A percentile compares a stretch with the other conserved stretches of the same genome.
Conservation (phyloP, 768 basidiomycete genomes). For the Holtermannia corniformis region DNA sequence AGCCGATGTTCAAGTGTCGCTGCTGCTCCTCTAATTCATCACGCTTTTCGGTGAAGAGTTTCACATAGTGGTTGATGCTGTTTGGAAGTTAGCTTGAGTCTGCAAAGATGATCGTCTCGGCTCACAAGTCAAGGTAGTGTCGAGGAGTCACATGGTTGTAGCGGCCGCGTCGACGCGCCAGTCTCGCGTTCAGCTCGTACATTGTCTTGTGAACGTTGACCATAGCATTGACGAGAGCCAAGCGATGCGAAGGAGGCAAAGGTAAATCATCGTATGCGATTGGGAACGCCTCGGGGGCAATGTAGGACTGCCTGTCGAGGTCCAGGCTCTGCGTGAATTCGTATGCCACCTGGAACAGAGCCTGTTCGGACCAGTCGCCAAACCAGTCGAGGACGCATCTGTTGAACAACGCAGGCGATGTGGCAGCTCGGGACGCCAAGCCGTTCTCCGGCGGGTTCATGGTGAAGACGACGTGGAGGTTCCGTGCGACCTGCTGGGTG, state of each 20-base stretch:
- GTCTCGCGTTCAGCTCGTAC: conserved; percentile 75
- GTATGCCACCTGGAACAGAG: conserved; percentile 94
- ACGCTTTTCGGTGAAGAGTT: conserved; percentile 87
- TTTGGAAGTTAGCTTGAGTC: conserved; percentile 7
- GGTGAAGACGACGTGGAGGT: conserved; percentile 96
- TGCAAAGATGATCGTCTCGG: too few species aligned
- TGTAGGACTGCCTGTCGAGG: conserved; percentile 74
- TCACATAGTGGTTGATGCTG: conserved; percentile 95
- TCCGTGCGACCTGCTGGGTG: conserved; percentile 94
- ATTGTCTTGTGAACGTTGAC: conserved; percentile 85
- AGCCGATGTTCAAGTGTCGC: conserved; percentile 91
- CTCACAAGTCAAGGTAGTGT: conserved; percentile 97
- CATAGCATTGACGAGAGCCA: conserved; percentile 84
- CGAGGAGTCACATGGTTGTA: conserved; percentile 95
- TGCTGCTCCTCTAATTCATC: conserved; percentile 98
- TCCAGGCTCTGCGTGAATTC: conserved; percentile 93
- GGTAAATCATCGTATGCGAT: conserved; percentile 73
- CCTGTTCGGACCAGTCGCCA: conserved; percentile 98
- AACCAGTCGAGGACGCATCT: conserved; percentile 99
- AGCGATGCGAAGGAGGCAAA: conserved; percentile 80
- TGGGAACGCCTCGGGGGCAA: conserved; percentile 73
- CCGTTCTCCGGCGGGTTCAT: conserved; percentile 98
- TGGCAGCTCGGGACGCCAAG: conserved; percentile 87
- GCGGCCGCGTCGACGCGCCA: conserved; percentile 86
- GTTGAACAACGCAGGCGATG: conserved; percentile 89